Percentiles rank a stretch among this genome's conserved stretches.
phyloP scores from a whole-genome alignment of 192 early-diverging fungal genomes.

The Coemansia sp. region DNA sequence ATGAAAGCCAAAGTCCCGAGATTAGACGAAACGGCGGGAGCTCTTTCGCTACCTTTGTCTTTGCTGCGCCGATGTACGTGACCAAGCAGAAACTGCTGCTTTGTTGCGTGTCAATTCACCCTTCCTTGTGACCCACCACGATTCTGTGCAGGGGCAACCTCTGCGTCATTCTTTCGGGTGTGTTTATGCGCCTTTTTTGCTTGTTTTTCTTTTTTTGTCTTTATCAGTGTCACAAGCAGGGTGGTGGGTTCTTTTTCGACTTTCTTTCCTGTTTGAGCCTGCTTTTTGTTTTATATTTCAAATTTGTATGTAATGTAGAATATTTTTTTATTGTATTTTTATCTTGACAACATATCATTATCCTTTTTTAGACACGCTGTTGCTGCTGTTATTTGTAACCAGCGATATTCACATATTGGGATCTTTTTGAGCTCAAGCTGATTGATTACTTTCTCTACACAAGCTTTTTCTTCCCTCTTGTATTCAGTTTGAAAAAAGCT shows the following conservation, averaged over 20 bases:
- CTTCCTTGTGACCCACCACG: not conserved
- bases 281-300: not conserved
- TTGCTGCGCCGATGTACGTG: not conserved
- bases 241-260: not conserved
- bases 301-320: not conserved
- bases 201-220: not conserved
- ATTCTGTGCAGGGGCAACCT: not conserved
- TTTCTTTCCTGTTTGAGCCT: not conserved
- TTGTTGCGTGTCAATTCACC: not conserved
- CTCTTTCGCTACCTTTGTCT: not conserved
- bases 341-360: not conserved
- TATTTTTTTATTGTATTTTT: slow-evolving; percentile 3
- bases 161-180: not conserved
- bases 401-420: not conserved
- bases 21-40: not conserved
- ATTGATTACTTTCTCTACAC: no score
- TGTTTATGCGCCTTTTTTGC: not conserved
- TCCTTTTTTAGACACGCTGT: not conserved
- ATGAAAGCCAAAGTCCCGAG: no score
- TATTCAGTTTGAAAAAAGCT: slow-evolving; percentile 1
- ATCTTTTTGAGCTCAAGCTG: not conserved
- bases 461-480: no score
- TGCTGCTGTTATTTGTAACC: slow-evolving; percentile 9
- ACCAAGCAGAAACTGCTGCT: not conserved
- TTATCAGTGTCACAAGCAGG: not conserved